phyloP scores from a whole-genome alignment of 257 asterid genomes.

The Dorcoceras hygrometricum region DNA sequence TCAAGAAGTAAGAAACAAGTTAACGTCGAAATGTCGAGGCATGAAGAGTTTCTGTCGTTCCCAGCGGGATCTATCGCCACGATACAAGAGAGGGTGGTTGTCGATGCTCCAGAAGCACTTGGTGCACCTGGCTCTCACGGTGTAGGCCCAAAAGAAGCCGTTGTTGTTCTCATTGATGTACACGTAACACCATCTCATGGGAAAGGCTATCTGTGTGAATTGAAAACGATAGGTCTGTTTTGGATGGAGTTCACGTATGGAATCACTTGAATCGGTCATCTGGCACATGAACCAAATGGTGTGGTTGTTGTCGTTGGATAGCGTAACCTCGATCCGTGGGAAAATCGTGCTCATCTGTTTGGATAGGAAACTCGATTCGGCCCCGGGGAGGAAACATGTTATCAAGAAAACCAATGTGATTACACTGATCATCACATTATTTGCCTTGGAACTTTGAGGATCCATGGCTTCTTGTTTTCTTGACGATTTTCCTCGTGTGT shows the following conservation, averaged over 20 bases:
- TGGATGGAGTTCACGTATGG: conserved; percentile 31
- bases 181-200: conserved; percentile 67
- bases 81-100: conserved; percentile 36
- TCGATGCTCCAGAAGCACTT: conserved; percentile 66
- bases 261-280: conserved; percentile 26
- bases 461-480: no score
- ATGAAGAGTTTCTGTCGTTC: conserved; percentile 46
- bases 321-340: conserved; percentile 41
- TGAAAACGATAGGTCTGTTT: conserved; percentile 35
- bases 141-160: conserved; percentile 58
- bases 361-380: background rate
- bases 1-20: background rate
- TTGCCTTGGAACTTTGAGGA: background rate
- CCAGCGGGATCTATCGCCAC: conserved; percentile 50
- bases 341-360: background rate
- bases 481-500: no score
- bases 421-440: background rate
- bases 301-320: conserved; percentile 39
- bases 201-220: conserved; percentile 45
- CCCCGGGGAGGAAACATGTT: background rate
- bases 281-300: conserved; percentile 50
- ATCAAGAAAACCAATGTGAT: background rate
- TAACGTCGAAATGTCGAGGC: conserved; percentile 31
- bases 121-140: conserved; percentile 54
- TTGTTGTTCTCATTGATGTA: conserved; percentile 30